Conservation (phyloP, 2,329 filamentous ascomycete species). For the Exophiala xenobiotica region DNA sequence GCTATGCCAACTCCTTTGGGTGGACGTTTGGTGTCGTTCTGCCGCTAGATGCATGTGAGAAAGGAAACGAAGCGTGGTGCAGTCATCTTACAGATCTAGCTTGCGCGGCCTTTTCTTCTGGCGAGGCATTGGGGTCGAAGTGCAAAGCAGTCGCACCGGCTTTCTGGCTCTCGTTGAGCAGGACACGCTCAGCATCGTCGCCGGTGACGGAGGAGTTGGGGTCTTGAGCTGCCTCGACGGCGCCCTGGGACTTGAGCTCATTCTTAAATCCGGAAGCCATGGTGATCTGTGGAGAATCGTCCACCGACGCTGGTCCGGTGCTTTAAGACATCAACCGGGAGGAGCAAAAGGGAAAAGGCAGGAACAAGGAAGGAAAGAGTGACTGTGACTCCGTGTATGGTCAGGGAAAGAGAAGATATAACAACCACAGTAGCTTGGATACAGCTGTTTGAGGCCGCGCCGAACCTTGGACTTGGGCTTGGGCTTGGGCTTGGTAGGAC, state of each 20-base stretch:
- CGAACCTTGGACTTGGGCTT: background rate
- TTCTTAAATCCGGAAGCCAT: constrained; percentile 24
- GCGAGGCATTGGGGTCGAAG: constrained; percentile 81
- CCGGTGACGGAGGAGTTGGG: constrained; percentile 66
- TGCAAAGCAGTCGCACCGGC: constrained; percentile 77
- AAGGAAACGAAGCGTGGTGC: background rate
- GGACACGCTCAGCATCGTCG: constrained; percentile 68
- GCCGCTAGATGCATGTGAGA: constrained; percentile 46
- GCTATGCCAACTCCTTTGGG: constrained; percentile 55
- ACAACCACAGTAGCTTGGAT: background rate
- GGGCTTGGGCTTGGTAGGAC: background rate
- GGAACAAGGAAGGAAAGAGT: background rate
- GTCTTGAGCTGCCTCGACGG: constrained; percentile 72
- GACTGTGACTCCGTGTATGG: background rate
- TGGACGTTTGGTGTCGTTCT: constrained; percentile 36
- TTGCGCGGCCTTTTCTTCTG: constrained; percentile 80
- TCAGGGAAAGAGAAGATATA: background rate
- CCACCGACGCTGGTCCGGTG: constrained; percentile 12
- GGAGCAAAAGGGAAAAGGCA: background rate
- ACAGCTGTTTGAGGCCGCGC: background rate
- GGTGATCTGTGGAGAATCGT: constrained; percentile 8
- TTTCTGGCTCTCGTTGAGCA: constrained; percentile 74
- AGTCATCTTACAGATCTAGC: constrained; percentile 61
- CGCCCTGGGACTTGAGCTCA: constrained; percentile 80
- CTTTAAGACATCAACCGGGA: background rate